Evolutionary conservation across 768 basidiomycete genomes (phyloP), one percentile per base, ranked within the genome.

Genomic region (Panellus pusillus): DNA sequence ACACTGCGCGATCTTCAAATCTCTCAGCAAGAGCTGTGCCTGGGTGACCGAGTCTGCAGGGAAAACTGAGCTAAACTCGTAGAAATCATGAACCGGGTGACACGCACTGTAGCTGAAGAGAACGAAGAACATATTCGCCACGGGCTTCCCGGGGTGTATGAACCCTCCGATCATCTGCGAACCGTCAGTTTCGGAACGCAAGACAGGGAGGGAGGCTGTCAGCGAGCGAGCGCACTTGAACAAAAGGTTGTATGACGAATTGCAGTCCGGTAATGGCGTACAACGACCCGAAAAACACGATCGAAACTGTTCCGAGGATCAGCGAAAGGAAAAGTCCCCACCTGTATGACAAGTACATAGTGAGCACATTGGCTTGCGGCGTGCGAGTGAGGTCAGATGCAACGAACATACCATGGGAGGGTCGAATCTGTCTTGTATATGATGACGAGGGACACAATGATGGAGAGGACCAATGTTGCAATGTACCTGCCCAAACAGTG

Each of bases 121-220:
- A 40, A 77, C 70, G 53, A 79, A 79, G 65, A 84, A 86, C 71
- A 87, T 81, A 65, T 86, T 87, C n/a, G 84, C 83, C 51, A 84
- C 79, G 1, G 83, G 83, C 58, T 79, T 80, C 19, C 83, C 82
- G 7, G 83, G 80, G 61, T 79, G 78, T 27, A 83, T 71, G 31
- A 76, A 78, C 3, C 79, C 79, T n/a, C 78, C 80, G 17, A 82
- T 77, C 80, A 83, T 83, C 76, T 82, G 69, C 58, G 69, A 64
- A 57, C 14, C 9, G 31, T 47, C 15, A 71, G 53, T 24, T 24
- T 24, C 6, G 6, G 24, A 39, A 14, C 4, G 24, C 18, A 27
- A 31, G 28, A 28, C 55, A 24, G 2, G 36, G 36, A 18, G 39
- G 24, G 24, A 24, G 24, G 24, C 24, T 6, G 24, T 11, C 1